Conservation (phyloP, 2,329 filamentous ascomycete species). For the Bisporella sp. region DNA sequence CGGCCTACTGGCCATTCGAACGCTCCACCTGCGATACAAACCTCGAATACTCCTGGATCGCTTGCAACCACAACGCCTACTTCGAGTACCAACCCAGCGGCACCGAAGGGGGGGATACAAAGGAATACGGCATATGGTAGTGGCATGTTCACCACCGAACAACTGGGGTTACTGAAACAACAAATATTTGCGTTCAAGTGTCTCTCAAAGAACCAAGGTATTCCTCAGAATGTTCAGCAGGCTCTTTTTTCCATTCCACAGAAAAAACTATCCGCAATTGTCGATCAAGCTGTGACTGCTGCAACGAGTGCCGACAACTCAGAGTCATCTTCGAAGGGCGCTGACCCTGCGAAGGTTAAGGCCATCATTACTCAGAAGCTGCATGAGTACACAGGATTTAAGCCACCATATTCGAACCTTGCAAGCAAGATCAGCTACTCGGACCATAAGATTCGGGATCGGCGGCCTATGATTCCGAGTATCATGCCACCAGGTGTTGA, state of each 20-base stretch:
- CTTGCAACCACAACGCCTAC: conserved; percentile 21
- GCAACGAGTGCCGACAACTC: conserved; percentile 17
- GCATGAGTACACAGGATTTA: conserved; percentile 54
- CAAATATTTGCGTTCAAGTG: conserved; percentile 92
- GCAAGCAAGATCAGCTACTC: conserved; percentile 62
- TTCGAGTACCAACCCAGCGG: conserved; percentile 12
- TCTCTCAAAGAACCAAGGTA: conserved; percentile 77
- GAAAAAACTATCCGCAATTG: conserved; percentile 39
- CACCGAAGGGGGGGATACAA: conserved; percentile 20
- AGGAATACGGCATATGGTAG: conserved; percentile 26
- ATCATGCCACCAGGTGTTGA: conserved; percentile 87
- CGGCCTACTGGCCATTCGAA: conserved; percentile 32
- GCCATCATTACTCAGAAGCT: conserved; percentile 27
- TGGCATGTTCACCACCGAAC: conserved; percentile 68
- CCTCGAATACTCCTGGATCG: conserved; percentile 21
- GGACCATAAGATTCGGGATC: conserved; percentile 69
- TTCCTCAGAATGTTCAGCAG: conserved; percentile 73
- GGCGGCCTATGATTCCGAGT: conserved; percentile 75
- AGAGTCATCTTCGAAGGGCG: conserved; percentile 32
- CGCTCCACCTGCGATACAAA: conserved; percentile 14
- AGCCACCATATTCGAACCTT: conserved; percentile 55
- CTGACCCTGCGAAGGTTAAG: conserved; percentile 26
- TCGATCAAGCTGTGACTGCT: conserved; percentile 18
- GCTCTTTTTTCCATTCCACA: conserved; percentile 71
- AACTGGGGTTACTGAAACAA: conserved; percentile 69